Percentiles rank a stretch among this genome's conserved stretches.
Evolutionary conservation across 2,329 filamentous ascomycete genomes (phyloP).

Genomic region (Kalaharituber pfeilii): DNA sequence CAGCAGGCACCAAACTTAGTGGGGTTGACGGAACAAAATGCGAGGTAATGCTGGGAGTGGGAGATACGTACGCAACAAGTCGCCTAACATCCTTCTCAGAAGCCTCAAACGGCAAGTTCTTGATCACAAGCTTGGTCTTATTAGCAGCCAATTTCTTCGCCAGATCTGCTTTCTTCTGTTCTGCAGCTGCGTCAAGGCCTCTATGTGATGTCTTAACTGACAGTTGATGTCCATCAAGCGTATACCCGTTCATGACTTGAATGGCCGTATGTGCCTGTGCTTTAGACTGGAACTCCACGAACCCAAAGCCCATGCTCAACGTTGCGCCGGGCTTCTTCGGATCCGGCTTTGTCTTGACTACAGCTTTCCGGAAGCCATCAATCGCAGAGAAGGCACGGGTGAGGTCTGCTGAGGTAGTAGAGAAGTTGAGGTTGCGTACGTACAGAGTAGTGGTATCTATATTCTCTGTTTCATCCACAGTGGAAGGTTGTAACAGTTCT

Average conservation of each 20-base stretch:
- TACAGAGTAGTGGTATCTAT: constrained; percentile 41
- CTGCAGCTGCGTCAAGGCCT: constrained; percentile 71
- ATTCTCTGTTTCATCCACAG: not conserved
- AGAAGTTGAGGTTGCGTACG: constrained; percentile 85
- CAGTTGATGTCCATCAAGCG: constrained; percentile 73
- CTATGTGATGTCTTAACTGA: constrained; percentile 75
- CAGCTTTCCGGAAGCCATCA: constrained; percentile 73
- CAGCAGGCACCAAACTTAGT: constrained; percentile 1
- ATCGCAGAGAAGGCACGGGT: constrained; percentile 62
- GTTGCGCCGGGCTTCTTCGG: constrained; percentile 76
- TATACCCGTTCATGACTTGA: constrained; percentile 71
- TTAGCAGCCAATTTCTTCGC: constrained; percentile 61
- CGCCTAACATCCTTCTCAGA: constrained; percentile 80
- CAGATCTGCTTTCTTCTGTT: constrained; percentile 63
- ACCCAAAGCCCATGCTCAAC: constrained; percentile 94
- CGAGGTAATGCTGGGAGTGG: not conserved
- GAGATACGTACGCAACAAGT: constrained; percentile 39
- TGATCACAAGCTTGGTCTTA: constrained; percentile 87
- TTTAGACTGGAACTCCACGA: constrained; percentile 70
- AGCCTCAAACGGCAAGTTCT: constrained; percentile 93
- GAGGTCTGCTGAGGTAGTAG: constrained; percentile 60
- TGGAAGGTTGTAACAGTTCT: constrained; percentile 46
- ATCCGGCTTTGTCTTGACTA: constrained; percentile 84
- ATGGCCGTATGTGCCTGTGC: constrained; percentile 63
- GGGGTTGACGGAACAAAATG: not conserved